These are phyloP conservation scores for Aureobasidium sp. DNA, from an alignment of 2,329 filamentous ascomycete genomes.

Conservation along the genomic window DNA sequence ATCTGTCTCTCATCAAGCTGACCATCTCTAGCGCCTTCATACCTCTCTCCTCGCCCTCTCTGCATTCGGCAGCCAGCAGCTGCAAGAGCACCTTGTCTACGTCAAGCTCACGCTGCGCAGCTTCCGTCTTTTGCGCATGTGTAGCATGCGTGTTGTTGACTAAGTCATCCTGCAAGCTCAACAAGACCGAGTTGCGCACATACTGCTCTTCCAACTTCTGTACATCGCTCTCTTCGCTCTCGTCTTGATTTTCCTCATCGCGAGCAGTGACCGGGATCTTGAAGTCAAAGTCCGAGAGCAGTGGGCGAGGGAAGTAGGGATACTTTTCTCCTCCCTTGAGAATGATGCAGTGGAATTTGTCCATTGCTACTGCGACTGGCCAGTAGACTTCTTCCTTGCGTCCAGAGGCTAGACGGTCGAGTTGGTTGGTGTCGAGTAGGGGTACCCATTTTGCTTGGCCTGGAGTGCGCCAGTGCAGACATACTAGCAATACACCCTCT, in stretches of 20 bases:
- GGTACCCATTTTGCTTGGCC: constrained; percentile 88
- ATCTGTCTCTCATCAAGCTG: constrained; percentile 72
- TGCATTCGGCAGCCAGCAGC: constrained; percentile 81
- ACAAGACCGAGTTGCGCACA: constrained; percentile 64
- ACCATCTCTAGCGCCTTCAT: constrained; percentile 95
- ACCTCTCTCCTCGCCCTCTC: constrained; percentile 83
- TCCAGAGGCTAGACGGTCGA: constrained; percentile 75
- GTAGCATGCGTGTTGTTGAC: constrained; percentile 60
- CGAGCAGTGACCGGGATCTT: constrained; percentile 62
- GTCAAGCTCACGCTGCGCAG: constrained; percentile 69
- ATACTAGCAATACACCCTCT: constrained; percentile 76
- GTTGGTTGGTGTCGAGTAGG: constrained; percentile 77
- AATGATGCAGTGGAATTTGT: constrained; percentile 97
- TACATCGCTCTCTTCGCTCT: constrained; percentile 29
- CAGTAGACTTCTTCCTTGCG: constrained; percentile 88
- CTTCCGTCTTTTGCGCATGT: constrained; percentile 56
- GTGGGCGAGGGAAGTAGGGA: constrained; percentile 82
- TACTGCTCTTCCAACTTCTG: constrained; percentile 43
- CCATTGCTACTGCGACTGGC: constrained; percentile 85
- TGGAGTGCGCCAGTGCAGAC: constrained; percentile 83
- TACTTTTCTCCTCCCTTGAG: constrained; percentile 91
- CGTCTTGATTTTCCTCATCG: constrained; percentile 35
- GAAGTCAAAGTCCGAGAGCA: constrained; percentile 92
- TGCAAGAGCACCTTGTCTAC: constrained; percentile 87
- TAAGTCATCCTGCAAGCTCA: constrained; percentile 69